Conservation (phyloP, 345 rosid species). For the Gossypium stocksii region DNA sequence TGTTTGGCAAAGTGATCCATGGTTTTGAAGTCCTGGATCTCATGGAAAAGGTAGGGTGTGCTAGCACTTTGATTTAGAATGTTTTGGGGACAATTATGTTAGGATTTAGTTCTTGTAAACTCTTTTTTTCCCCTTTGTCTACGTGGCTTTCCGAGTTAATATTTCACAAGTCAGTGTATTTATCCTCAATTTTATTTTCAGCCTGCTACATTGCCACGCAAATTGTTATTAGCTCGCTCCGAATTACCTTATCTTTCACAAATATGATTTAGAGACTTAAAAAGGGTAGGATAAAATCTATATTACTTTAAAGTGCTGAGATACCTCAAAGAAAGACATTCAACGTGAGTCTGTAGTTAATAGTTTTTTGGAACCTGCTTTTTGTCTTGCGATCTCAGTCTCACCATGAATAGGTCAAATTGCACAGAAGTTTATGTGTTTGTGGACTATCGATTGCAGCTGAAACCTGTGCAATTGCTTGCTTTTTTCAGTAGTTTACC, state of each 20-base stretch:
- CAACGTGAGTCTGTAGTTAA: neutral
- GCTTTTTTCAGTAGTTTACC: neutral
- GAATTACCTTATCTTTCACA: neutral
- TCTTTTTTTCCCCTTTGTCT: neutral
- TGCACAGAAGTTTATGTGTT: neutral
- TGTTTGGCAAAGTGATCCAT: conserved; percentile 92
- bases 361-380: neutral
- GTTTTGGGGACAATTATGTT: neutral
- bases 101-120: neutral
- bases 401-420: neutral
- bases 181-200: neutral
- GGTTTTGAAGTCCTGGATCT: conserved; percentile 98
- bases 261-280: neutral
- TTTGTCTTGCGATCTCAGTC: neutral
- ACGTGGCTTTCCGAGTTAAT: neutral
- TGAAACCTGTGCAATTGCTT: neutral
- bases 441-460: neutral
- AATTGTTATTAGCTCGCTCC: neutral
- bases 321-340: neutral
- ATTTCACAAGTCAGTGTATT: neutral
- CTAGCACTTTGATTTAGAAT: conserved; percentile 7
- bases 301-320: neutral
- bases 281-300: neutral
- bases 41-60: conserved; percentile 80
- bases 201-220: neutral